phyloP scores from a whole-genome alignment of 129 eudicot genomes.

The Chrysanthemum lavandulifolium region DNA sequence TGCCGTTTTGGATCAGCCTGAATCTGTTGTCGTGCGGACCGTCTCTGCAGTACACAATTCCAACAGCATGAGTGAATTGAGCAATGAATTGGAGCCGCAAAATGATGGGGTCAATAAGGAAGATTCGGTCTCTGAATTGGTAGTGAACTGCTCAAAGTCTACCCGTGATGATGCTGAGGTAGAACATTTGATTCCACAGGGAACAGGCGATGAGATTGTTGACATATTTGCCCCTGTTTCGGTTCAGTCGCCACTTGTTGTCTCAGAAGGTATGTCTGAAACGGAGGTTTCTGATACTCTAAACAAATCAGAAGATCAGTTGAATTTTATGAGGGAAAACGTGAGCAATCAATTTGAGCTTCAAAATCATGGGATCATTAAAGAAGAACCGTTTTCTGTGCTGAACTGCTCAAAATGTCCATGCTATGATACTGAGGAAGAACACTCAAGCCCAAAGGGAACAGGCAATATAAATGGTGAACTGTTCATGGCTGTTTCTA shows the following conservation, averaged over 20 bases:
- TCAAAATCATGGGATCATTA: not conserved
- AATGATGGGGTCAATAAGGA: not conserved
- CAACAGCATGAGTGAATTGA: not conserved
- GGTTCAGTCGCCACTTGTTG: conserved; percentile 17
- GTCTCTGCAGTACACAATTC: conserved; percentile 5
- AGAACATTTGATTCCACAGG: not conserved
- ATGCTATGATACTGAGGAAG: conserved; percentile 18
- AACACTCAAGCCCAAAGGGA: conserved; percentile 7
- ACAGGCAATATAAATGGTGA: conserved; percentile 15
- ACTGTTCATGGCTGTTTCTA: not conserved
- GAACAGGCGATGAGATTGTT: not conserved
- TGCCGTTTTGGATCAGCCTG: not conserved
- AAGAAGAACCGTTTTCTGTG: conserved; percentile 12
- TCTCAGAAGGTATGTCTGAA: conserved; percentile 12
- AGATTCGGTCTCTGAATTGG: not conserved
- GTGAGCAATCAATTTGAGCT: conserved; percentile 5
- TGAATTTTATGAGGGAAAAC: conserved; percentile 18
- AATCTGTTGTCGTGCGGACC: conserved; percentile 16
- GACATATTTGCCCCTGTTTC: not conserved
- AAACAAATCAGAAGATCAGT: conserved; percentile 10
- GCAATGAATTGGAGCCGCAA: not conserved
- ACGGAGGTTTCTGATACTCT: conserved; percentile 6
- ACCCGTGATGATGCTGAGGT: conserved; percentile 16
- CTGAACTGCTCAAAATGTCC: conserved; percentile 5
- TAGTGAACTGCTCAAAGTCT: conserved; percentile 14